Evolutionary conservation across 805 yeast species (phyloP), one percentile per base, ranked within the genome.

Genomic region (Nakazawaea holstii): DNA sequence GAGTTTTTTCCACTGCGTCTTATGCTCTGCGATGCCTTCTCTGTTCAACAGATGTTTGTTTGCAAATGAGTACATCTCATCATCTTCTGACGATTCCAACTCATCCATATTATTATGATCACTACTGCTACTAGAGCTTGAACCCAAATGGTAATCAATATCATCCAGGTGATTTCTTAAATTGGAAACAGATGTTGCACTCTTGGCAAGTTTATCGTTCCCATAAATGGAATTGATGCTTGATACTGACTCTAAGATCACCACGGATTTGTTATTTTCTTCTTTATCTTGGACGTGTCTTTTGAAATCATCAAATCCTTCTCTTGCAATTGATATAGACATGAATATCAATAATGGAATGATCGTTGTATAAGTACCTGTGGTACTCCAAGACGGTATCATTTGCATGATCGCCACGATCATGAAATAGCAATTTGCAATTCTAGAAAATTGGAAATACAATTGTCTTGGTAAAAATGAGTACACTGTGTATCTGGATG

Each of bases 361-460:
- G 56, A 94, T 92, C 1, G 99, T 94, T 3, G 98, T 94, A 60
- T 81, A 89, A 10, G 90, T 85, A 50, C 98, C 99, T 0, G 99
- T 94, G 6, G 99, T 89, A 1, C 97, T 88, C 97, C 97, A 94
- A 2, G 90, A 80, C 0, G 99, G 98, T 41, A 94, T 84, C 91
- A 92, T 83, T 62, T 94, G 99, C 71, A 94, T 70, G 52, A 94
- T 85, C 2, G 98, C 91, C 14, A 94, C 94, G 2, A 82, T 73
- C 76, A 94, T 68, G 66, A 94, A 94, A 64, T 94, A 92, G 52
- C 91, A 73, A 61, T 94, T 94, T 28, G 99, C 99, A 39, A 94
- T 59, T 60, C 89, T 92, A 24, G 96, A 88, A 59, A 94, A 92
- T 64, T 94, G 99, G 3, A 94, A 96, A 52, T 80, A 74, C 35